Conservation (phyloP, 805 yeast species). For the Saturnispora quitensis region DNA sequence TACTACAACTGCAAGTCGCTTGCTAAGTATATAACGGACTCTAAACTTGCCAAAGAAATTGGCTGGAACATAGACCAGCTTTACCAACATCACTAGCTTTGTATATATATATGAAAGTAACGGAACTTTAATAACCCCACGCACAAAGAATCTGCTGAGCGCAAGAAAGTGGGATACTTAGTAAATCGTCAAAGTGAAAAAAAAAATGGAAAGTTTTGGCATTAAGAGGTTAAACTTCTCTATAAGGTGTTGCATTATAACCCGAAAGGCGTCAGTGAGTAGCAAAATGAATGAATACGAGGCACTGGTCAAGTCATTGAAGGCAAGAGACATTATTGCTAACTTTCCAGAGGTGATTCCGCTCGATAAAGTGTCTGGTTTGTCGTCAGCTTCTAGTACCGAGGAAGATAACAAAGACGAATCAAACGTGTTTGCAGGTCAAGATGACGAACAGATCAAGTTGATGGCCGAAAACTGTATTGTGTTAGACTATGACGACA, state of each 20-base stretch:
- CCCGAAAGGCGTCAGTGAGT: background rate
- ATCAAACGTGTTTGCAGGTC: constrained; percentile 57
- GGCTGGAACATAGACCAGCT: constrained; percentile 25
- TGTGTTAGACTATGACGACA: constrained; percentile 80
- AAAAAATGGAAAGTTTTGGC: background rate
- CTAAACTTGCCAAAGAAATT: constrained; percentile 12
- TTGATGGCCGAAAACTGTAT: constrained; percentile 96
- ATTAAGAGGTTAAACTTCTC: background rate
- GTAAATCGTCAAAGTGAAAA: background rate
- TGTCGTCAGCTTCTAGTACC: constrained; percentile 34
- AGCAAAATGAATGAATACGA: constrained; percentile 29
- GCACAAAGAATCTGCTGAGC: background rate
- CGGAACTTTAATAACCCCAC: background rate
- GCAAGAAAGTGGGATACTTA: background rate
- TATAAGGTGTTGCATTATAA: background rate
- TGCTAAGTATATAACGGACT: constrained; percentile 10
- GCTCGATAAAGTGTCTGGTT: constrained; percentile 48
- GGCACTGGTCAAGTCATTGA: constrained; percentile 44
- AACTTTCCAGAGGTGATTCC: constrained; percentile 66
- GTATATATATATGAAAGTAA: background rate
- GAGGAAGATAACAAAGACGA: constrained; percentile 24
- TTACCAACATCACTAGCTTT: constrained; percentile 11
- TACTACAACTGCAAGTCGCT: constrained; percentile 18
- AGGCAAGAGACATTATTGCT: constrained; percentile 39
- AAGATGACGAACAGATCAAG: constrained; percentile 88